Percentiles rank a stretch among this genome's conserved stretches.
phyloP scores from a whole-genome alignment of 2,329 filamentous ascomycete species.

The Myriosclerotinia duriaeana region DNA sequence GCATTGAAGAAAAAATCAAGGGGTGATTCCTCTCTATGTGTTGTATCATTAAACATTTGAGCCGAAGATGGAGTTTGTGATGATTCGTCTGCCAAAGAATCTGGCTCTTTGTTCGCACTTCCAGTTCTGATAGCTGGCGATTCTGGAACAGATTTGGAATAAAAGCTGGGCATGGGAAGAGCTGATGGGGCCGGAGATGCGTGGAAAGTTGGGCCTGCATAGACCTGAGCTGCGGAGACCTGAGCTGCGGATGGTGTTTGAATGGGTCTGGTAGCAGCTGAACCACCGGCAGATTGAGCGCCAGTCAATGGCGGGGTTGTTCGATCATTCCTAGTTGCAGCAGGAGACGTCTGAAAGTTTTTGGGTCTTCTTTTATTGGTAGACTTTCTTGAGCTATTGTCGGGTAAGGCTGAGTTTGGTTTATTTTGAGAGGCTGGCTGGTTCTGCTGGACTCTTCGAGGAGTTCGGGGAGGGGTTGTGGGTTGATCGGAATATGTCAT shows the following conservation, averaged over 20 bases:
- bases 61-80: slow-evolving; percentile 46
- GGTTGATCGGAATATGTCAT: slow-evolving; percentile 32
- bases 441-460: slow-evolving; percentile 33
- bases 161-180: slow-evolving; percentile 86
- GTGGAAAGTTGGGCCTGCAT: slow-evolving; percentile 92
- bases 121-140: slow-evolving; percentile 51
- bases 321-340: slow-evolving; percentile 32
- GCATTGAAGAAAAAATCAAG: slow-evolving; percentile 89
- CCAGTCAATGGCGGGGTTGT: slow-evolving; percentile 36
- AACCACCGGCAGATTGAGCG: slow-evolving; percentile 32
- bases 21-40: slow-evolving; percentile 66
- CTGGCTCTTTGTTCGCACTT: slow-evolving; percentile 45
- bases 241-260: slow-evolving; percentile 44
- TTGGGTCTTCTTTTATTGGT: slow-evolving; percentile 39
- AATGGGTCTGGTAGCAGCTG: slow-evolving; percentile 44
- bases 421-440: slow-evolving; percentile 28
- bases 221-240: slow-evolving; percentile 47
- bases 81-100: slow-evolving; percentile 43
- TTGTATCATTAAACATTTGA: slow-evolving; percentile 54
- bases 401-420: slow-evolving; percentile 29
- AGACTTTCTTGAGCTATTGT: slow-evolving; percentile 38
- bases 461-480: slow-evolving; percentile 41
- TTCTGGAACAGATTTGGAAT: slow-evolving; percentile 71
- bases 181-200: slow-evolving; percentile 89
- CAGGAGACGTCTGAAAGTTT: slow-evolving; percentile 38